Base-by-base conservation (phyloP, 2,329 filamentous ascomycete genomes). In the Colletotrichum lentis region DNA sequence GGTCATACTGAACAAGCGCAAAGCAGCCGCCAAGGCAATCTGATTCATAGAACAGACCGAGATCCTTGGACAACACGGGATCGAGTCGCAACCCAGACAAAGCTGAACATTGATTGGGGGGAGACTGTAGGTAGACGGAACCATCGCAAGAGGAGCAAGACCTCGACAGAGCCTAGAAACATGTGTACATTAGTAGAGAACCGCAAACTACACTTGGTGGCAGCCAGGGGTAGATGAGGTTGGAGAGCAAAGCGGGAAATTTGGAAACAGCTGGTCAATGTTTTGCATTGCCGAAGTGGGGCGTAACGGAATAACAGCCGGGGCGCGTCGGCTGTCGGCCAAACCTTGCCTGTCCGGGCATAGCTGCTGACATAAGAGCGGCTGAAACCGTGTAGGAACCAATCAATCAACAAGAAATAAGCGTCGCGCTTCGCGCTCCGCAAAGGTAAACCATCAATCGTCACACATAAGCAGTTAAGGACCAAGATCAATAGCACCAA, bases 1-100 rank as follows among this genome's bases (percentile, higher is more conserved):
- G 57, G 60, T 24, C n/a, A 24, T 65, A 57, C 31, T 62, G 22
- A 70, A 59, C 68, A 22, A 64, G 50, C 55, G 68, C 50, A 67
- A 62, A 64, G 60, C 55, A 67, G 64, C 68, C 50, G 56, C 60
- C 18, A 69, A 70, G 50, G 60, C 50, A 37, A 64, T 68, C 57
- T 14, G 44, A 1, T 62, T 69, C 22, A 66, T 63, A 8, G 58
- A 62, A 44, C 57, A 58, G 12, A 56, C 62, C 31, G n/a, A 62
- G 53, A 69, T 69, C 57, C 57, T 66, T 66, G 47, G 27, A 16
- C 22, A 52, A 52, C n/a, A 35, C 16, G 27, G 22, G 20, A 50
- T 50, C 24, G 12, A 50, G 47, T 50, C 24, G 14, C 47, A 14
- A 31, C 20, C 47, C 14, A 50, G 22, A 50, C 24, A 50, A 50